Conservation (phyloP, 129 eudicot genomes). For the Centrapalus pauciflorus region DNA sequence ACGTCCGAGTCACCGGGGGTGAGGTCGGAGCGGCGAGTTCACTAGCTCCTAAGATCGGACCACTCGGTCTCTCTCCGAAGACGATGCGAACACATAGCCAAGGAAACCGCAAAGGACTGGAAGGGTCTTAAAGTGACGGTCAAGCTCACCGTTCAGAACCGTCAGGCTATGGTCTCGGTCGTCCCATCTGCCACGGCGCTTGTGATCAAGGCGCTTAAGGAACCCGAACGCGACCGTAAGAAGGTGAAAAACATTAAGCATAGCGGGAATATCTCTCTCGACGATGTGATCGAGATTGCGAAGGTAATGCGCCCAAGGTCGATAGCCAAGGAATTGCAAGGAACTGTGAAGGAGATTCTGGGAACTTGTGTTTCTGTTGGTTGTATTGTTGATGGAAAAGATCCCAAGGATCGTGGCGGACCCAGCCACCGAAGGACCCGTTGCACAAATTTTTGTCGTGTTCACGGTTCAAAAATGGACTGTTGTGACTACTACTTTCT, state of each 20-base stretch:
- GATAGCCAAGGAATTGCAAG: constrained; percentile 67
- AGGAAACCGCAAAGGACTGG: constrained; percentile 89
- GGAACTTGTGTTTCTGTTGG: constrained; percentile 77
- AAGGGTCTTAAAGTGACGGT: constrained; percentile 89
- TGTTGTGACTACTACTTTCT: too few species aligned
- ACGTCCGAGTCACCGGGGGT: constrained; percentile 84
- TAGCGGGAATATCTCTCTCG: constrained; percentile 56
- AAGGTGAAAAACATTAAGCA: constrained; percentile 75
- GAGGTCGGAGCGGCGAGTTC: constrained; percentile 82
- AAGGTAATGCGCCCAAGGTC: constrained; percentile 61
- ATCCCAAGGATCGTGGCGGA: too few species aligned
- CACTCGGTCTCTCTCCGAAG: constrained; percentile 78
- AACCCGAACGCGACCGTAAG: constrained; percentile 78
- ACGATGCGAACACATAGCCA: constrained; percentile 80
- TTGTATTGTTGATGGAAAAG: constrained; percentile 68
- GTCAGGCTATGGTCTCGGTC: constrained; percentile 84
- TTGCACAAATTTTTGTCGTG: too few species aligned
- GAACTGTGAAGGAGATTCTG: constrained; percentile 71
- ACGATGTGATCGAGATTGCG: constrained; percentile 73
- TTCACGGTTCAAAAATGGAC: too few species aligned
- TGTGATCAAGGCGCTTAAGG: constrained; percentile 85
- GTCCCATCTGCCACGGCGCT: constrained; percentile 90
- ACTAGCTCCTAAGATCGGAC: constrained; percentile 80
- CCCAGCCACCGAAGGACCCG: too few species aligned
- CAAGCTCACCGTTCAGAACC: constrained; percentile 86